Percentiles rank a stretch among this genome's conserved stretches.
These are phyloP conservation scores for Fomitopsis schrenkii DNA, from an alignment of 1,284 basidiomycete genomes.

Conservation along the genomic window DNA sequence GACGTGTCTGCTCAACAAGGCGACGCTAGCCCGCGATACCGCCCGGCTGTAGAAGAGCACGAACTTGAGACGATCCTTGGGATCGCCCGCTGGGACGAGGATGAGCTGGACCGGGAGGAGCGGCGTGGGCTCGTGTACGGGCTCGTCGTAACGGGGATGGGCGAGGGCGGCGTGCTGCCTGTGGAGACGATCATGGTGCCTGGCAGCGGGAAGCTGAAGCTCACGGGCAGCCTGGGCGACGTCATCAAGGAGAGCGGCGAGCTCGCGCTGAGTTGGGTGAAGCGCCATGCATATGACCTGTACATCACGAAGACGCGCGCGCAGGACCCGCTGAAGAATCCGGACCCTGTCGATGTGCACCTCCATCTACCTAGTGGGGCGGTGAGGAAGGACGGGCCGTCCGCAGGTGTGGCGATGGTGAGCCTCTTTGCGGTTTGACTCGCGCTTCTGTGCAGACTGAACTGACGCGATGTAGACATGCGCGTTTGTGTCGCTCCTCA, in stretches of 20 bases:
- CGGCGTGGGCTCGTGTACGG: conserved; percentile 78
- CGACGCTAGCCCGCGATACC: conserved; percentile 41
- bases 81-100: conserved; percentile 75
- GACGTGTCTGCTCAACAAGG: neutral
- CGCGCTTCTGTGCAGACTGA: neutral
- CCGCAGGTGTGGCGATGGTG: conserved; percentile 86
- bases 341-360: conserved; percentile 75
- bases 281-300: conserved; percentile 78
- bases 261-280: conserved; percentile 84
- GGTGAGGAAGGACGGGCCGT: conserved; percentile 89
- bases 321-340: conserved; percentile 72
- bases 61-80: conserved; percentile 88
- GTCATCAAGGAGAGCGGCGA: conserved; percentile 89
- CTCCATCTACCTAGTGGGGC: conserved; percentile 86
- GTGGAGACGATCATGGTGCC: conserved; percentile 78
- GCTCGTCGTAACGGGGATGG: conserved; percentile 84
- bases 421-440: neutral
- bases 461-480: conserved; percentile 46
- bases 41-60: conserved; percentile 56
- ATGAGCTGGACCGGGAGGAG: conserved; percentile 71
- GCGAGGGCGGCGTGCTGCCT: conserved; percentile 82
- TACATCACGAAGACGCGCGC: conserved; percentile 67
- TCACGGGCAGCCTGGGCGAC: conserved; percentile 81
- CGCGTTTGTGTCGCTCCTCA: conserved; percentile 80
- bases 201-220: conserved; percentile 64